Percentiles rank a stretch among this genome's conserved stretches.
Evolutionary conservation across 352 stramenopile species (phyloP).

Genomic region (Pythium sp.): DNA sequence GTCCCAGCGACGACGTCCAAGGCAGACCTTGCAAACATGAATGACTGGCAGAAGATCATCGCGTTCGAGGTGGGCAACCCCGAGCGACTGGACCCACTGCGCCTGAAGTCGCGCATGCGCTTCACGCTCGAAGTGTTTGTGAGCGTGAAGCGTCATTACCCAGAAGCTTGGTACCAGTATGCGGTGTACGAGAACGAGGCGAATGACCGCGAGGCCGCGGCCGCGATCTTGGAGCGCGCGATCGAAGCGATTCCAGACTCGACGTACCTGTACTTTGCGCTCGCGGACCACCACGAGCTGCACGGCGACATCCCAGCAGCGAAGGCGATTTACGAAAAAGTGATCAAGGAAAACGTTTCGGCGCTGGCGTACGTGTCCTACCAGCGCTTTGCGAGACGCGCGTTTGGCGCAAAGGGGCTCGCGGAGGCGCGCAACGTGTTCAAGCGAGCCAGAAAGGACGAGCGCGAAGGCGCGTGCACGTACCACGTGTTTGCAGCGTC

Average conservation of each 20-base stretch:
- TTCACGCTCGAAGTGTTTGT: conserved; percentile 85
- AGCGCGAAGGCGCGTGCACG: conserved; percentile 75
- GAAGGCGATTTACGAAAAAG: conserved; percentile 78
- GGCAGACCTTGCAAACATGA: conserved; percentile 51
- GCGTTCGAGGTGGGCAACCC: conserved; percentile 78
- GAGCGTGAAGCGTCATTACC: conserved; percentile 70
- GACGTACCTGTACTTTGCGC: conserved; percentile 77
- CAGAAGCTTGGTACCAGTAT: conserved; percentile 87
- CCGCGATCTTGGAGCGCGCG: conserved; percentile 63
- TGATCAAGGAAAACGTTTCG: conserved; percentile 73
- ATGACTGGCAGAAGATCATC: conserved; percentile 76
- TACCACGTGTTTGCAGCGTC: conserved; percentile 84
- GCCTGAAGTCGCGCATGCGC: conserved; percentile 75
- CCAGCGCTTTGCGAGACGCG: conserved; percentile 78
- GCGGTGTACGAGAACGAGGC: conserved; percentile 75
- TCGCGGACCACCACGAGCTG: conserved; percentile 79
- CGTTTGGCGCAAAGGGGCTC: conserved; percentile 69
- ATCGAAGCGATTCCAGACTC: conserved; percentile 79
- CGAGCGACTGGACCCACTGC: conserved; percentile 74
- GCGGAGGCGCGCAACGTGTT: conserved; percentile 79
- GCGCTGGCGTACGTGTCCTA: conserved; percentile 83
- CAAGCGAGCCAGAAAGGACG: conserved; percentile 77
- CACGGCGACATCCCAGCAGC: conserved; percentile 57
- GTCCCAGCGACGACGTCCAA: conserved; percentile 37
- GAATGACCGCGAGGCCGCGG: conserved; percentile 69